Conservation (phyloP, 2,329 filamentous ascomycete species). For the Epichloe amarillans region DNA sequence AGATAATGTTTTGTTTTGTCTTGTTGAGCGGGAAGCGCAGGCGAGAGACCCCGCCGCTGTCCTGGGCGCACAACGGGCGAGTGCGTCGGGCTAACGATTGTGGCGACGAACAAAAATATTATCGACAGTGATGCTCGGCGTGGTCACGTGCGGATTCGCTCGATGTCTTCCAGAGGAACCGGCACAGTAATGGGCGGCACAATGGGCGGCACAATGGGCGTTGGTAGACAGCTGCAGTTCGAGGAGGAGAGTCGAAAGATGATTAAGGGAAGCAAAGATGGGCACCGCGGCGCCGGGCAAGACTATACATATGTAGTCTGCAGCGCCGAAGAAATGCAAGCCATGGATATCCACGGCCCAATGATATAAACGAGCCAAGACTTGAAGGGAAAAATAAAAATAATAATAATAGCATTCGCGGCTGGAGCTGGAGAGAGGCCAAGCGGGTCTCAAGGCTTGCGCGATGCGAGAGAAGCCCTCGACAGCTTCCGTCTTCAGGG, state of each 20-base stretch:
- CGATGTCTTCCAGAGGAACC: not conserved
- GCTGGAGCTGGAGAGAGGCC: not conserved
- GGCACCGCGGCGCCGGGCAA: constrained; percentile 3
- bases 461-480: no score
- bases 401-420: not conserved
- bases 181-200: not conserved
- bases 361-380: not conserved
- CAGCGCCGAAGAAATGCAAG: not conserved
- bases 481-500: not conserved
- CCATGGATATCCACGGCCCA: not conserved
- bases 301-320: not conserved
- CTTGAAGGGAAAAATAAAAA: no score
- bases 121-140: not conserved
- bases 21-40: not conserved
- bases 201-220: not conserved
- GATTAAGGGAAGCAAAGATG: constrained; percentile 11
- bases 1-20: not conserved
- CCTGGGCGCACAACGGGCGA: not conserved
- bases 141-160: not conserved
- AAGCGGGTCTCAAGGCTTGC: not conserved
- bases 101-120: not conserved
- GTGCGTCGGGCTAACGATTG: not conserved
- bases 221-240: not conserved
- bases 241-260: not conserved
- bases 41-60: not conserved